Evolutionary conservation across 208 protist species (phyloP).

Genomic region (Leishmania gerbilli): DNA sequence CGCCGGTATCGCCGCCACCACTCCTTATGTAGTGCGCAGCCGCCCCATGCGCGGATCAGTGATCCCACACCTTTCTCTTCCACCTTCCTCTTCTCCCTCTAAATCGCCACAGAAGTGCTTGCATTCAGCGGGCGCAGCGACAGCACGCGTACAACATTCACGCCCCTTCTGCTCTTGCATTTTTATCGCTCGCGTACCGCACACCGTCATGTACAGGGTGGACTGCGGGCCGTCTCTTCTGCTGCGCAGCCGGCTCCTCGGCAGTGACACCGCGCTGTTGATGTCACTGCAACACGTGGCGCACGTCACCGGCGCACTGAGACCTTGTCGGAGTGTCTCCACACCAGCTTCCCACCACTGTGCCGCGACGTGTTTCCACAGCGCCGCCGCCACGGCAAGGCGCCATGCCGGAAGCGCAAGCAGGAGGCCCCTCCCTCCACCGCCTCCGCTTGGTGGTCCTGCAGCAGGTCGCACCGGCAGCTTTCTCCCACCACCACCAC

Average conservation of each 20-base stretch:
- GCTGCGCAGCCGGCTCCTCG: background rate
- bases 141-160: background rate
- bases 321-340: background rate
- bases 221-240: background rate
- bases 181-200: background rate
- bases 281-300: background rate
- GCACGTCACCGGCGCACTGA: background rate
- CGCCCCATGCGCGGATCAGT: background rate
- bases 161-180: background rate
- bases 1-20: background rate
- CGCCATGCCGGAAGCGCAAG: background rate
- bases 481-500: constrained; percentile 36
- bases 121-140: background rate
- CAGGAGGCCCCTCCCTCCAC: background rate
- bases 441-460: constrained; percentile 3
- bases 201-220: background rate
- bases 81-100: background rate
- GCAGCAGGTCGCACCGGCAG: background rate
- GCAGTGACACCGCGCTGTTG: background rate
- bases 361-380: background rate
- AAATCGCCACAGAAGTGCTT: background rate
- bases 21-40: background rate
- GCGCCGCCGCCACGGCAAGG: background rate
- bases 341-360: background rate
- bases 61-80: background rate